These are phyloP conservation scores for Actinomortierella wolfii DNA, from an alignment of 371 early-diverging fungal genomes.

Conservation along the genomic window DNA sequence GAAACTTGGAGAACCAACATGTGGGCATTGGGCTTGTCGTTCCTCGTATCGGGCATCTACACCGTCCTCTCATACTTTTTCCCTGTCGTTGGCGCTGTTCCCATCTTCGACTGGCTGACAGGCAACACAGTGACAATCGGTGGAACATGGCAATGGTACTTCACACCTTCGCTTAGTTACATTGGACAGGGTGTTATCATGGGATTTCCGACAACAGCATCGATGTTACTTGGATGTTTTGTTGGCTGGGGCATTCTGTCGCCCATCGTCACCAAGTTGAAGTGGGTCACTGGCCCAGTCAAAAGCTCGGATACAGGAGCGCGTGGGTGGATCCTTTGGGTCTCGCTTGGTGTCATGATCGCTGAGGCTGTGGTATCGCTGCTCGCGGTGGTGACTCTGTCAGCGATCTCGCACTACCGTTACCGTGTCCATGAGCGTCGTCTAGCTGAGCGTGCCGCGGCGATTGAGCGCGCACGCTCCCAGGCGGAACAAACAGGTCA, in stretches of 20 bases:
- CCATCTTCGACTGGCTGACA: slow-evolving; percentile 69
- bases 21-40: slow-evolving; percentile 57
- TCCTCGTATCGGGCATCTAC: slow-evolving; percentile 64
- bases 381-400: slow-evolving; percentile 53
- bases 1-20: slow-evolving; percentile 67
- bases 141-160: slow-evolving; percentile 73
- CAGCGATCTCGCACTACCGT: slow-evolving; percentile 33
- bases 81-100: slow-evolving; percentile 63
- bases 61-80: slow-evolving; percentile 69
- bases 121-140: slow-evolving; percentile 20
- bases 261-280: slow-evolving; percentile 66
- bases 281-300: slow-evolving; percentile 81
- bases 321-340: slow-evolving; percentile 86
- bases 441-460: slow-evolving; percentile 11
- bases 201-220: slow-evolving; percentile 76
- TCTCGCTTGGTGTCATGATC: slow-evolving; percentile 85
- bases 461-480: slow-evolving; percentile 13
- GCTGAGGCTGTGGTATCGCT: slow-evolving; percentile 76
- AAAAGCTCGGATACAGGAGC: slow-evolving; percentile 74
- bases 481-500: background rate
- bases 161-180: slow-evolving; percentile 78
- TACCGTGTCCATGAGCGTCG: slow-evolving; percentile 9
- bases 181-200: slow-evolving; percentile 87
- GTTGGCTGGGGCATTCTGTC: slow-evolving; percentile 84
- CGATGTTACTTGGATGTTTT: slow-evolving; percentile 76